Conservation (phyloP, 2,329 filamentous ascomycete genomes). For the Calcarisporium arbuscula region DNA sequence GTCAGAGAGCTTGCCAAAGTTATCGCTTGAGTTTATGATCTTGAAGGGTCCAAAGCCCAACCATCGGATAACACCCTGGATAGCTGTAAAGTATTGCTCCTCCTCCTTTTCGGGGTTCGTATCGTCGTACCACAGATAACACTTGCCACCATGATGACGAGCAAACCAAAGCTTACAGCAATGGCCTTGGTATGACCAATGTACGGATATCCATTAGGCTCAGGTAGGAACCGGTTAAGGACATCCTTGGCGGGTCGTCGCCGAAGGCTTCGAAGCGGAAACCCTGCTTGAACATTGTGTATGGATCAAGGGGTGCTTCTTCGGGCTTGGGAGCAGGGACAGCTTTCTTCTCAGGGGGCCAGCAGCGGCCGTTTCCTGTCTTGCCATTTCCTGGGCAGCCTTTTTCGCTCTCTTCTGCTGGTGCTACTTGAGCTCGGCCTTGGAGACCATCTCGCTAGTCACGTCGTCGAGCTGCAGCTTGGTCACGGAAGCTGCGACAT, state of each 20-base stretch:
- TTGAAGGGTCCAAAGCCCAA: slow-evolving; percentile 29
- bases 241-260: slow-evolving; percentile 57
- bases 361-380: slow-evolving; percentile 76
- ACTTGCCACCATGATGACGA: slow-evolving; percentile 67
- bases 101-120: slow-evolving; percentile 94
- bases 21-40: slow-evolving; percentile 80
- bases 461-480: slow-evolving; percentile 57
- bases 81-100: slow-evolving; percentile 82
- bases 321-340: slow-evolving; percentile 22
- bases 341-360: slow-evolving; percentile 32
- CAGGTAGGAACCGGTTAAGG: slow-evolving; percentile 71
- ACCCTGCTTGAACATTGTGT: slow-evolving; percentile 74
- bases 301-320: slow-evolving; percentile 41
- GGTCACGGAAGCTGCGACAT: slow-evolving; percentile 39
- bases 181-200: slow-evolving; percentile 95
- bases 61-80: slow-evolving; percentile 59
- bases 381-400: slow-evolving; percentile 58
- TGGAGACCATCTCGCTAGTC: slow-evolving; percentile 60
- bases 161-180: slow-evolving; percentile 96
- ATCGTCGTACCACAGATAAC: slow-evolving; percentile 67
- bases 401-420: slow-evolving; percentile 52
- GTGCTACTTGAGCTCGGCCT: slow-evolving; percentile 55
- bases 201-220: slow-evolving; percentile 90
- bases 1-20: slow-evolving; percentile 78
- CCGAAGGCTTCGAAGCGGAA: slow-evolving; percentile 67